Conservation (phyloP, 345 rosid genomes). For the Diplotaxis tenuifolia region DNA sequence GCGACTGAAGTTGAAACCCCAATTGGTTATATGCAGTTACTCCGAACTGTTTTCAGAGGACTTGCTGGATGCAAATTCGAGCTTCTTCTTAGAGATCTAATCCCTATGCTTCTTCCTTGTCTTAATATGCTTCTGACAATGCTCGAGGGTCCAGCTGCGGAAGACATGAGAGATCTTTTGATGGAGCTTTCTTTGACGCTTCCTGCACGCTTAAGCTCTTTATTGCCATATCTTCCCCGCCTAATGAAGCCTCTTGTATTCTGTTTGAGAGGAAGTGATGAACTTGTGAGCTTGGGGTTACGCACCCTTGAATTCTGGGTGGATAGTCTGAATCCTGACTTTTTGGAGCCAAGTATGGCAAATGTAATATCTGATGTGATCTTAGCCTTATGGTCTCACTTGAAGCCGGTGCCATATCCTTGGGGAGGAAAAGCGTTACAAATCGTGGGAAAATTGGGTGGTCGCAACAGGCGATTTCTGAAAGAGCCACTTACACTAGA, state of each 20-base stretch:
- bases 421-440: constrained; percentile 94
- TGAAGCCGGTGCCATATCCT: constrained; percentile 87
- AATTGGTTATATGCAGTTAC: constrained; percentile 88
- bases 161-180: constrained; percentile 84
- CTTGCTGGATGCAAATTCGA: constrained; percentile 95
- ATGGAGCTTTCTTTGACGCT: constrained; percentile 87
- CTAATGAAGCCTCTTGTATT: constrained; percentile 91
- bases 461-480: constrained; percentile 92
- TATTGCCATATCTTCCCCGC: constrained; percentile 87
- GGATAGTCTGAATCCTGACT: constrained; percentile 96
- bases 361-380: constrained; percentile 94
- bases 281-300: constrained; percentile 80
- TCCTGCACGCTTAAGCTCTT: constrained; percentile 97
- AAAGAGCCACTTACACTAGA: constrained; percentile 96
- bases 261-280: constrained; percentile 89
- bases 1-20: constrained; percentile 93
- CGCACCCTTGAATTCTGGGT: constrained; percentile 99
- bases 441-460: constrained; percentile 97
- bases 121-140: constrained; percentile 80
- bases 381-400: constrained; percentile 94
- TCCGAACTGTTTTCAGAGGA: constrained; percentile 83
- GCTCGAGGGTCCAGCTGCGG: constrained; percentile 95
- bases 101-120: constrained; percentile 87
- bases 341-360: constrained; percentile 96
- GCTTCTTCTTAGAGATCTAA: constrained; percentile 77